phyloP scores from a whole-genome alignment of 2,329 filamentous ascomycete species.

The Helminthosporium solani region DNA sequence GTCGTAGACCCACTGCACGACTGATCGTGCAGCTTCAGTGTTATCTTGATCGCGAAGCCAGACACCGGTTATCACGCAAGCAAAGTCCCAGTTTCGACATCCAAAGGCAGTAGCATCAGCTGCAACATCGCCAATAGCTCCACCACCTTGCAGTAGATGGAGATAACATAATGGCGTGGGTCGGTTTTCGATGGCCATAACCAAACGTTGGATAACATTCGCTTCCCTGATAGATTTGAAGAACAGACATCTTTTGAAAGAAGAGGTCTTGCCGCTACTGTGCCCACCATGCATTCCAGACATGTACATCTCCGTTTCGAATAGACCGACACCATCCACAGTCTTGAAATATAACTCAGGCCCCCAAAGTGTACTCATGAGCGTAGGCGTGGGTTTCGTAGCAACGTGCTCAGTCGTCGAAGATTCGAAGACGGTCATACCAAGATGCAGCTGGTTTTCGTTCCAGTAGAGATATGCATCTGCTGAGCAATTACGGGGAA shows the following conservation, averaged over 20 bases:
- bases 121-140: slow-evolving; percentile 49
- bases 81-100: slow-evolving; percentile 64
- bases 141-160: slow-evolving; percentile 63
- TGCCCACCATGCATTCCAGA: slow-evolving; percentile 61
- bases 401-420: slow-evolving; percentile 18
- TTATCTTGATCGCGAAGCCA: slow-evolving; percentile 59
- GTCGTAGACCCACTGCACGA: slow-evolving; percentile 59
- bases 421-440: slow-evolving; percentile 53
- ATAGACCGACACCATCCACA: slow-evolving; percentile 54
- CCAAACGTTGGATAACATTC: slow-evolving; percentile 42
- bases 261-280: slow-evolving; percentile 58
- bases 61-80: slow-evolving; percentile 63
- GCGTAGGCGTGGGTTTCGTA: slow-evolving; percentile 9
- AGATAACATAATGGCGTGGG: slow-evolving; percentile 61
- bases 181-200: slow-evolving; percentile 49
- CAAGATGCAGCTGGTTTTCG: slow-evolving; percentile 49
- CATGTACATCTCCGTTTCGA: slow-evolving; percentile 63
- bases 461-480: slow-evolving; percentile 61
- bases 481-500: slow-evolving; percentile 49
- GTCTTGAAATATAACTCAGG: slow-evolving; percentile 31
- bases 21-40: slow-evolving; percentile 42
- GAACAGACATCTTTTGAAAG: slow-evolving; percentile 66
- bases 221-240: slow-evolving; percentile 50
- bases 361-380: slow-evolving; percentile 34
- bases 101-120: slow-evolving; percentile 59